Percentiles rank a stretch among this genome's conserved stretches.
Evolutionary conservation across 306 rosid species (phyloP).

Genomic region (Potentilla sterilis): DNA sequence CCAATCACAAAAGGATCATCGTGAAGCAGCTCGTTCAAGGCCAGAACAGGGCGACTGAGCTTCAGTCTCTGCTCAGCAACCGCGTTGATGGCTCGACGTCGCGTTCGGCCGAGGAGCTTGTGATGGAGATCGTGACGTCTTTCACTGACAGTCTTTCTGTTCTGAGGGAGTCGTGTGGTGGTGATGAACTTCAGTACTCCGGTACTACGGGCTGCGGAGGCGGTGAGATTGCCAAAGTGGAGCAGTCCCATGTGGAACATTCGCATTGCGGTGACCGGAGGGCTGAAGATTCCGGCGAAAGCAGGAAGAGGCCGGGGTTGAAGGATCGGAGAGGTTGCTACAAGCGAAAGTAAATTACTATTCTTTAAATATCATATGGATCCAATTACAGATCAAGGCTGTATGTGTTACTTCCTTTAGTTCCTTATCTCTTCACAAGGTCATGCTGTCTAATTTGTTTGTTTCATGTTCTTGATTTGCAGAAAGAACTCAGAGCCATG

Average conservation of each 20-base stretch:
- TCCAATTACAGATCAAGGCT: neutral
- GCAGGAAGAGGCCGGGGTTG: constrained; percentile 32
- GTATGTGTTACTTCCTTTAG: neutral
- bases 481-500: constrained; percentile 51
- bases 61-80: constrained; percentile 41
- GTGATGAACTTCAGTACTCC: neutral
- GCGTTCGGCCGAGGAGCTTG: constrained; percentile 37
- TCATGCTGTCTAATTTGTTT: neutral
- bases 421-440: neutral
- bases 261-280: constrained; percentile 41
- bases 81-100: constrained; percentile 12
- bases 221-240: constrained; percentile 8
- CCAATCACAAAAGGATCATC: constrained; percentile 11
- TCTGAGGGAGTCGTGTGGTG: constrained; percentile 9
- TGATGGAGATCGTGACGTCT: constrained; percentile 35
- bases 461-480: constrained; percentile 18
- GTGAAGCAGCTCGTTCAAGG: constrained; percentile 38
- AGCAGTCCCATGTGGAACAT: constrained; percentile 26
- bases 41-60: constrained; percentile 37
- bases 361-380: neutral
- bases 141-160: constrained; percentile 43
- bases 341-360: constrained; percentile 56
- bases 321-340: constrained; percentile 67
- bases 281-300: constrained; percentile 45
- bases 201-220: constrained; percentile 6